Conservation (phyloP, 1,284 basidiomycete genomes). For the Cutaneotrichosporon dermatis region DNA sequence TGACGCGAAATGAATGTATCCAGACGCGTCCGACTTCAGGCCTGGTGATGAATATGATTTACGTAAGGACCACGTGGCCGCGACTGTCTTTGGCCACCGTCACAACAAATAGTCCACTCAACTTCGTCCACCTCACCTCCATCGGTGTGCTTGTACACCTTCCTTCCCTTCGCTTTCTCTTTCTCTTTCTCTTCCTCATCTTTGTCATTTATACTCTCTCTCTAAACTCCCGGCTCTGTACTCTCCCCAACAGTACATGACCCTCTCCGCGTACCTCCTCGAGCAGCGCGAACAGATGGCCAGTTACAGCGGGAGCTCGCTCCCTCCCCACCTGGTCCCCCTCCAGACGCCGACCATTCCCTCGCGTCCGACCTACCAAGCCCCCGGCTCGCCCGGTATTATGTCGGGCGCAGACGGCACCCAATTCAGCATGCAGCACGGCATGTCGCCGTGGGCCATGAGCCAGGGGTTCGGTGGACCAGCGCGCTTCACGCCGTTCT, state of each 20-base stretch:
- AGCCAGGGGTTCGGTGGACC: slow-evolving; percentile 4
- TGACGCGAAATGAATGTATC: slow-evolving; percentile 1
- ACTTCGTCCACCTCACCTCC: neutral
- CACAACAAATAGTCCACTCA: slow-evolving; percentile 5
- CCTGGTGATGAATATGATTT: neutral
- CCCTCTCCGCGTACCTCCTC: slow-evolving; percentile 34
- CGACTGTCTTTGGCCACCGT: slow-evolving; percentile 1
- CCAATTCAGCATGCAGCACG: slow-evolving; percentile 15
- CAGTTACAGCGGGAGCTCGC: slow-evolving; percentile 4
- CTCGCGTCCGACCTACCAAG: neutral
- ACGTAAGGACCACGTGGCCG: slow-evolving; percentile 4
- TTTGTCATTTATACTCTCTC: too few relatives aligned
- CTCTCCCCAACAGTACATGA: slow-evolving; percentile 18
- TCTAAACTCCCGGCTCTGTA: neutral
- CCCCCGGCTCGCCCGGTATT: neutral
- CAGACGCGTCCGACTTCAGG: neutral
- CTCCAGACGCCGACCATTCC: slow-evolving; percentile 10
- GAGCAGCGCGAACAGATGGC: slow-evolving; percentile 33
- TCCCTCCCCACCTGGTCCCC: slow-evolving; percentile 10
- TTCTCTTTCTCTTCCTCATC: too few relatives aligned
- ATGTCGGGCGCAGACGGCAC: slow-evolving; percentile 7
- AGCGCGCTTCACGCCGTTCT: slow-evolving; percentile 34
- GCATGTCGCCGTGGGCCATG: slow-evolving; percentile 4
- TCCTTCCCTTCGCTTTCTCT: neutral
- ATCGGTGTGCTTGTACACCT: neutral